phyloP scores from a whole-genome alignment of 805 yeast species.

The Suhomyces kilbournensis region DNA sequence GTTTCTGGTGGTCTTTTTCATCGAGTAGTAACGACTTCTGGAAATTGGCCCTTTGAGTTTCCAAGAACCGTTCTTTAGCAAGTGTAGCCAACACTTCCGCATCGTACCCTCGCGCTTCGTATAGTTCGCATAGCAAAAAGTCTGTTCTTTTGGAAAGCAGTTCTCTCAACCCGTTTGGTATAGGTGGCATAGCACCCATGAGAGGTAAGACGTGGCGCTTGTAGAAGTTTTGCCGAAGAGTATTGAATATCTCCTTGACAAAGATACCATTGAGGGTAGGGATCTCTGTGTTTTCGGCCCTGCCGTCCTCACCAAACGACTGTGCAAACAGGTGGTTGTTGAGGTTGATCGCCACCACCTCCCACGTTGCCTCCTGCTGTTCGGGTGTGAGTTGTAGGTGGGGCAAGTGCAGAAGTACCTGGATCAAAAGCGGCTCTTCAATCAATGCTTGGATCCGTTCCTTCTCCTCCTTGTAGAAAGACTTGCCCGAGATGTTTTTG shows the following conservation, averaged over 20 bases:
- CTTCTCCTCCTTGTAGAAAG: slow-evolving; percentile 27
- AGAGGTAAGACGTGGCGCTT: not conserved
- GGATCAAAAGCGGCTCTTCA: slow-evolving; percentile 26
- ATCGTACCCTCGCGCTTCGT: slow-evolving; percentile 17
- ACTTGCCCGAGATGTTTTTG: slow-evolving; percentile 7
- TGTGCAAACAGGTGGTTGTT: slow-evolving; percentile 18
- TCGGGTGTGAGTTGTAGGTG: slow-evolving; percentile 26
- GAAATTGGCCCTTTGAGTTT: slow-evolving; percentile 6
- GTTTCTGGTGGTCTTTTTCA: slow-evolving; percentile 7
- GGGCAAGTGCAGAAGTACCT: slow-evolving; percentile 28
- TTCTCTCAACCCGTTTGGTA: not conserved
- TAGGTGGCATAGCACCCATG: not conserved
- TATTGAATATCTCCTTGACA: slow-evolving; percentile 19
- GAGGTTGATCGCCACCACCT: slow-evolving; percentile 31
- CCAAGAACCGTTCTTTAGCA: slow-evolving; percentile 19
- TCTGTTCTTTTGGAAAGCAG: slow-evolving; percentile 5
- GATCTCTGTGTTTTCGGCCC: slow-evolving; percentile 10
- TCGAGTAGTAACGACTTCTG: not conserved
- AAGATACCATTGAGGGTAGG: slow-evolving; percentile 27
- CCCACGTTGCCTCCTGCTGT: slow-evolving; percentile 31
- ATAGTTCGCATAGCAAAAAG: slow-evolving; percentile 21
- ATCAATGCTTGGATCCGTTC: slow-evolving; percentile 18
- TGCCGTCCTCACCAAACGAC: slow-evolving; percentile 9
- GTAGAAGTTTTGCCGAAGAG: slow-evolving; percentile 15
- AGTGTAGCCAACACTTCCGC: slow-evolving; percentile 21